phyloP scores from a whole-genome alignment of 106 monocot species.

The Hemerocallis citrina region DNA sequence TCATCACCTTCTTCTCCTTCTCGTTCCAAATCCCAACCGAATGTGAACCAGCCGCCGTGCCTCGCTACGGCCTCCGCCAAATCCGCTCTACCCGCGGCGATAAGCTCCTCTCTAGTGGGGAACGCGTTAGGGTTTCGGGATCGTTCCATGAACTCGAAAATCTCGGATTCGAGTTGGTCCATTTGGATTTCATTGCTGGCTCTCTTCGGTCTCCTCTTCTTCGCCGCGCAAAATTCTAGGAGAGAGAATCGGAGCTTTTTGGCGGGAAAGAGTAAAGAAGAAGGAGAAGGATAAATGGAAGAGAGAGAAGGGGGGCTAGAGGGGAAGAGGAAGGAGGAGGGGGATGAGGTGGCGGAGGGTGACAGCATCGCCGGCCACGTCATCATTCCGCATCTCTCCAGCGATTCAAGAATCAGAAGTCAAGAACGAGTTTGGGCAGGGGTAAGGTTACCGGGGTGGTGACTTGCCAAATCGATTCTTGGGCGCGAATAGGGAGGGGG shows the following conservation, averaged over 20 bases:
- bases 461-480: too few species aligned
- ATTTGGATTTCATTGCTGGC: background rate
- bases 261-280: background rate
- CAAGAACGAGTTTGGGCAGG: too few species aligned
- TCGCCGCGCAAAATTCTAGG: background rate
- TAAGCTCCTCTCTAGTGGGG: conserved; percentile 52
- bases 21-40: conserved; percentile 16
- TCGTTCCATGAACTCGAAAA: conserved; percentile 64
- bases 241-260: background rate
- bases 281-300: too few species aligned
- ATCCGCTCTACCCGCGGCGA: conserved; percentile 53
- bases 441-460: too few species aligned
- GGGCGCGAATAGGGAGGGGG: too few species aligned
- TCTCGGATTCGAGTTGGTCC: conserved; percentile 43
- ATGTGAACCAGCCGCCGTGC: conserved; percentile 63
- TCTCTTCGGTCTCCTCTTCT: conserved; percentile 2
- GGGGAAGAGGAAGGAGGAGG: background rate
- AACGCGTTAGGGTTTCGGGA: conserved; percentile 48
- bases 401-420: too few species aligned
- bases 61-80: conserved; percentile 44
- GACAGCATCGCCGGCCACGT: too few species aligned
- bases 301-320: background rate
- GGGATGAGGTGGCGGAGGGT: background rate
- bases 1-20: conserved; percentile 1
- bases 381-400: too few species aligned